phyloP scores from a whole-genome alignment of 2,329 filamentous ascomycete genomes.

The Talaromyces sp. region DNA sequence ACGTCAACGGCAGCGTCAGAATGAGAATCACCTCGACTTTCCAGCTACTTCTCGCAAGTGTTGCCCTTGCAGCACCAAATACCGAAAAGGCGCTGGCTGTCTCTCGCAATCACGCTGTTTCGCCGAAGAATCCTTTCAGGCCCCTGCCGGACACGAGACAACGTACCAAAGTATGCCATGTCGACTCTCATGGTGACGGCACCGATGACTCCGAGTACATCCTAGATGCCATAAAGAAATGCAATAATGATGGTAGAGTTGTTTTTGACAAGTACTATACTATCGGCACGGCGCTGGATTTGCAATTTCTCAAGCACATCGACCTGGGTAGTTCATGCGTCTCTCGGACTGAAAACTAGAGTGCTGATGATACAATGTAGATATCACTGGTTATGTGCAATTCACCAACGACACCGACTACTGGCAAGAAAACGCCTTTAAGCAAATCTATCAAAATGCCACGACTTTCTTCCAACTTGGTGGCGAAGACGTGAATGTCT shows the following conservation, averaged over 20 bases:
- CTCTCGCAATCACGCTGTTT: slow-evolving; percentile 22
- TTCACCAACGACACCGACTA: slow-evolving; percentile 66
- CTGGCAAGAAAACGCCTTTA: slow-evolving; percentile 63
- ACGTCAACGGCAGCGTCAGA: background rate
- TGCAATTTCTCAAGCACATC: slow-evolving; percentile 60
- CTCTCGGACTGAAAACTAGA: background rate
- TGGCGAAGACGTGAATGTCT: slow-evolving; percentile 63
- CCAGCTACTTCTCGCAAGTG: slow-evolving; percentile 2
- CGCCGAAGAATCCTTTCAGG: slow-evolving; percentile 25
- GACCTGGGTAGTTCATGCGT: slow-evolving; percentile 50
- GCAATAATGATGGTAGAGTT: slow-evolving; percentile 61
- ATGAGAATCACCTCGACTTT: slow-evolving; percentile 3
- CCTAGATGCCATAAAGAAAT: slow-evolving; percentile 52
- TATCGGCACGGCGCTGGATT: slow-evolving; percentile 60
- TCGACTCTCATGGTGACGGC: slow-evolving; percentile 24
- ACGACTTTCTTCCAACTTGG: slow-evolving; percentile 65
- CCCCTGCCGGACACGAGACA: slow-evolving; percentile 23
- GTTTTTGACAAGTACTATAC: slow-evolving; percentile 58
- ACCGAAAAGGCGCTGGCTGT: background rate
- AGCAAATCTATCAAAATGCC: slow-evolving; percentile 61
- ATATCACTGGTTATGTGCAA: slow-evolving; percentile 55
- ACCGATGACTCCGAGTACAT: slow-evolving; percentile 50
- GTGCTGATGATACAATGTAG: slow-evolving; percentile 25
- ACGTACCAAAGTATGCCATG: slow-evolving; percentile 26
- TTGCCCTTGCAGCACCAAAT: slow-evolving; percentile 2